Conservation (phyloP, 441 rosid genomes). For the Gossypium gossypioides region DNA sequence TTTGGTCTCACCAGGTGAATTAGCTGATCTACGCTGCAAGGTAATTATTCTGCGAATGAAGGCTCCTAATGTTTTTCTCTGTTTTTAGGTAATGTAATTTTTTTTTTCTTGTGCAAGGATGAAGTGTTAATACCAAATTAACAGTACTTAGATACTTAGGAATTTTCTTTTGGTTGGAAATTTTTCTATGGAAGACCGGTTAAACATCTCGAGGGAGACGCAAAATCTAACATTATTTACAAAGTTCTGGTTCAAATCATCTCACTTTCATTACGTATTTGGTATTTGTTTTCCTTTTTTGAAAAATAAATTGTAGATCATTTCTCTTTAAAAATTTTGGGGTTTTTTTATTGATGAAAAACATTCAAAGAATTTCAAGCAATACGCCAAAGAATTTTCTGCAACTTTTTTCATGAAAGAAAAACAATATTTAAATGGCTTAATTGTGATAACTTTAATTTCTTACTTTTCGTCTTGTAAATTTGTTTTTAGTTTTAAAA, state of each 20-base stretch:
- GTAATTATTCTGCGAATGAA: conserved; percentile 15
- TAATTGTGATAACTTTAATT: no score
- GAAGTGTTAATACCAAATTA: neutral
- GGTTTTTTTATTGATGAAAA: no score
- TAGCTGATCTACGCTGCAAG: conserved; percentile 10
- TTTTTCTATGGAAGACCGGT: neutral
- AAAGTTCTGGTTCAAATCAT: neutral
- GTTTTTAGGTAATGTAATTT: neutral
- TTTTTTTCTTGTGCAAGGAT: neutral
- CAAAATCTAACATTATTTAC: neutral
- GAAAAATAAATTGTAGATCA: no score
- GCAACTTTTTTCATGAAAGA: no score
- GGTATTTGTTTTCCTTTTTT: no score
- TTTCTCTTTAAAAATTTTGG: no score
- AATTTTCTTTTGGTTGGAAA: neutral
- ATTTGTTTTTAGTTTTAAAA: no score
- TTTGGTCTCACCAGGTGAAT: conserved; percentile 33
- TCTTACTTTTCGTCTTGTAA: no score
- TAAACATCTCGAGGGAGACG: neutral
- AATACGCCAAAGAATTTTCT: no score
- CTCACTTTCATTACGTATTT: neutral
- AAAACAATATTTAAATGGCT: no score
- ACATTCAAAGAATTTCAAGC: no score
- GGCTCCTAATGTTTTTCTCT: conserved; percentile 4
- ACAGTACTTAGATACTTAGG: no score